Conservation (phyloP, 306 rosid genomes). For the Quercus bicolor region DNA sequence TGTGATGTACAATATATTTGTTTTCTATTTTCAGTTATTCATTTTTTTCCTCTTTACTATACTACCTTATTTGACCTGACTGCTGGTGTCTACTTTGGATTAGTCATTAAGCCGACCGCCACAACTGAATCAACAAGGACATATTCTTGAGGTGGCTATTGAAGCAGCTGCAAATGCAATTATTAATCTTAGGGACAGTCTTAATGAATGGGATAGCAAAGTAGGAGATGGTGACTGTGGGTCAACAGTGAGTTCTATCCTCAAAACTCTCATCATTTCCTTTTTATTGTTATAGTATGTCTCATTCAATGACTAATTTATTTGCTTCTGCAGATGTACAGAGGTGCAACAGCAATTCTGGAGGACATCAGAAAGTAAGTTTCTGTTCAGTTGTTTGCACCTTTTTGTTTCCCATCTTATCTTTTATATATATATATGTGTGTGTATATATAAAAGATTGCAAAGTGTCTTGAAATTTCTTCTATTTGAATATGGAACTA, state of each 20-base stretch:
- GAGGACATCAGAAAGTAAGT: constrained; percentile 76
- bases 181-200: constrained; percentile 45
- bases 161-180: constrained; percentile 84
- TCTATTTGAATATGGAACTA: too few species aligned
- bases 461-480: too few species aligned
- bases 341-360: constrained; percentile 79
- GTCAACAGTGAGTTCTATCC: constrained; percentile 64
- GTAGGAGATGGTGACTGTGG: constrained; percentile 99
- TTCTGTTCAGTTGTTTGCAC: constrained; percentile 12
- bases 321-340: constrained; percentile 62
- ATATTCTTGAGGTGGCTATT: constrained; percentile 68
- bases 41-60: neutral
- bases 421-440: too few species aligned
- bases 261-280: constrained; percentile 9
- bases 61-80: constrained; percentile 17
- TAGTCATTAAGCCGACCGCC: constrained; percentile 60
- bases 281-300: constrained; percentile 18
- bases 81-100: constrained; percentile 24
- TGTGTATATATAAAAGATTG: too few species aligned
- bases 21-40: neutral
- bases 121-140: constrained; percentile 70
- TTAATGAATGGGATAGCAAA: constrained; percentile 94
- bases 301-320: constrained; percentile 17
- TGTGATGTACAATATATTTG: neutral
- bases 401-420: neutral